These are phyloP conservation scores for Roridomyces roridus DNA, from an alignment of 768 basidiomycete species.

Conservation along the genomic window DNA sequence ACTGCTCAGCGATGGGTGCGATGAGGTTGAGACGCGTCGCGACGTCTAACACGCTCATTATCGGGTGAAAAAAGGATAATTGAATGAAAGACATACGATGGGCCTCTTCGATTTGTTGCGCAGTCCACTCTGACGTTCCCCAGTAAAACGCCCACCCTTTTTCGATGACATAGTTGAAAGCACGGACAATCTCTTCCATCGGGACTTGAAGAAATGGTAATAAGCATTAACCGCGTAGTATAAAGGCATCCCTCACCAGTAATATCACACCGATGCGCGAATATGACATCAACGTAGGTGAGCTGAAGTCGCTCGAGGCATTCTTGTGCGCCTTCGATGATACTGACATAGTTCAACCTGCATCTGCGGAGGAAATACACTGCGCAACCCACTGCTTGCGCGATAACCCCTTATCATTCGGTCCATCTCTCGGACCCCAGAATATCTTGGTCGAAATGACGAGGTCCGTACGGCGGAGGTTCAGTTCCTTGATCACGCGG, in stretches of 20 bases:
- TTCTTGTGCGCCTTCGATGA: conserved; percentile 79
- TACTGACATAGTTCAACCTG: conserved; percentile 44
- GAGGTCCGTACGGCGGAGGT: conserved; percentile 67
- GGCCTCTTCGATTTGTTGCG: conserved; percentile 72
- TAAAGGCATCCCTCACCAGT: conserved; percentile 43
- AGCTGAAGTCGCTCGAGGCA: conserved; percentile 70
- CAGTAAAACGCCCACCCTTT: conserved; percentile 73
- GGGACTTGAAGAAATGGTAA: conserved; percentile 43
- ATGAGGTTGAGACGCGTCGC: conserved; percentile 70
- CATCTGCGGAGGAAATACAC: too few species aligned
- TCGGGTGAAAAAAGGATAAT: neutral
- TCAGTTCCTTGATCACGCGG: conserved; percentile 76
- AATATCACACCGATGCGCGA: conserved; percentile 72
- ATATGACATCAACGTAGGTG: conserved; percentile 77
- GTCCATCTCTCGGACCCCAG: conserved; percentile 70
- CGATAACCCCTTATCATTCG: conserved; percentile 61
- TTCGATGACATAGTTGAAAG: conserved; percentile 81
- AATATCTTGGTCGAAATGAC: conserved; percentile 83
- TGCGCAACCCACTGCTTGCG: conserved; percentile 74
- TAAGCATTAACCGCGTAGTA: neutral
- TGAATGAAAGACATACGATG: conserved; percentile 47
- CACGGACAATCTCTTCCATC: conserved; percentile 82
- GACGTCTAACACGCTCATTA: conserved; percentile 49
- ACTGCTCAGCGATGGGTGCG: conserved; percentile 79
- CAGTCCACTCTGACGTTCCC: conserved; percentile 83